phyloP scores from a whole-genome alignment of 1,139 yeast genomes.

The Kluyveromyces sp. region DNA sequence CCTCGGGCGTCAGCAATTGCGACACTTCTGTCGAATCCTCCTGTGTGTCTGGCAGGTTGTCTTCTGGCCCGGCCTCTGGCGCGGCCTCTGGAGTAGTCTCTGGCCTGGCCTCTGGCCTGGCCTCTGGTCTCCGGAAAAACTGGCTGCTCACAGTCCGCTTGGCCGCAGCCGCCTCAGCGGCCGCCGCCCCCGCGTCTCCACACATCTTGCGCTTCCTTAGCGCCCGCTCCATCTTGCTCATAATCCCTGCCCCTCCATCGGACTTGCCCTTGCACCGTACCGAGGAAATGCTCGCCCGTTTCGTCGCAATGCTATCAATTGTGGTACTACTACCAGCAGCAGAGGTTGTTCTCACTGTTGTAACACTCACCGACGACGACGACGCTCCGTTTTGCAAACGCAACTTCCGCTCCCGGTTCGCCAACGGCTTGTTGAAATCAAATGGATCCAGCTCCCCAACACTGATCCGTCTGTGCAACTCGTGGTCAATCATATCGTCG shows the following conservation, averaged over 20 bases:
- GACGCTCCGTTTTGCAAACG: constrained; percentile 9
- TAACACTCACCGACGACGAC: constrained; percentile 16
- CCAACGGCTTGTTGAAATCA: constrained; percentile 39
- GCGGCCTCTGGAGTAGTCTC: no score
- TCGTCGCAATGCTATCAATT: background rate
- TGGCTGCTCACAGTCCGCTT: background rate
- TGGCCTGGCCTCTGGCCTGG: background rate
- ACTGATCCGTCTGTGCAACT: constrained; percentile 50
- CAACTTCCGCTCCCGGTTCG: constrained; percentile 30
- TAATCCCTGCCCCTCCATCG: constrained; percentile 1
- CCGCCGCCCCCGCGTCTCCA: background rate
- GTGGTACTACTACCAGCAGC: no score
- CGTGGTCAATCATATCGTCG: constrained; percentile 32
- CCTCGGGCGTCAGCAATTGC: constrained; percentile 1
- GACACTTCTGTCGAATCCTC: no score
- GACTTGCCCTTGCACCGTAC: background rate
- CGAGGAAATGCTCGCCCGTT: background rate
- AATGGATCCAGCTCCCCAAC: constrained; percentile 62
- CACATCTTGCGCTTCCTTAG: constrained; percentile 1
- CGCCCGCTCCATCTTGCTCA: constrained; percentile 3
- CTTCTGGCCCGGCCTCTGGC: background rate
- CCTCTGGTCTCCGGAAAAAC: constrained; percentile 1
- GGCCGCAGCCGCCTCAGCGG: background rate
- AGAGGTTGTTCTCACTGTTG: no score
- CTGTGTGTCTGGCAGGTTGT: background rate